Conservation (phyloP, 148 eudicot genomes). For the Chenopodium album region DNA sequence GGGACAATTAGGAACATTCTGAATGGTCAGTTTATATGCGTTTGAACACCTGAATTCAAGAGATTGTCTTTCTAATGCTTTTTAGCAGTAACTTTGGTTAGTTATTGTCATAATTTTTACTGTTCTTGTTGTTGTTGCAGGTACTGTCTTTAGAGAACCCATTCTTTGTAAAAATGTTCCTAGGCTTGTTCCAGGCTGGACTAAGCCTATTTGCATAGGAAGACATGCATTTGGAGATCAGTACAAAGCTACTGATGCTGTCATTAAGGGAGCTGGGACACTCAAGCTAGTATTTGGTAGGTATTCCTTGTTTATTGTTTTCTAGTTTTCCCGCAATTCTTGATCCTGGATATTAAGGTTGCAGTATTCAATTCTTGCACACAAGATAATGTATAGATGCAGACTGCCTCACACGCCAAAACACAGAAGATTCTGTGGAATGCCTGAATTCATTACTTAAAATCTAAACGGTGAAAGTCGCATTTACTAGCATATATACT, state of each 20-base stretch:
- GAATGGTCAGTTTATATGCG: slow-evolving; percentile 54
- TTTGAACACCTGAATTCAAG: background rate
- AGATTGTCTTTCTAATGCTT: slow-evolving; percentile 2
- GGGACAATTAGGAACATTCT: slow-evolving; percentile 91
- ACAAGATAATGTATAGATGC: background rate
- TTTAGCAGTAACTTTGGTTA: slow-evolving; percentile 1
- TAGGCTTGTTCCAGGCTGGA: slow-evolving; percentile 88
- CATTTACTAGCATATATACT: background rate
- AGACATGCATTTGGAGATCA: slow-evolving; percentile 99
- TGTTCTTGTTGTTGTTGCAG: slow-evolving; percentile 38
- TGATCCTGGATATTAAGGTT: background rate
- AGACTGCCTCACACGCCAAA: background rate
- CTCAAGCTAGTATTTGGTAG: slow-evolving; percentile 89
- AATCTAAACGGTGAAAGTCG: slow-evolving; percentile 1
- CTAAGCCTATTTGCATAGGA: slow-evolving; percentile 90
- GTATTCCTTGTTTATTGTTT: slow-evolving; percentile 2
- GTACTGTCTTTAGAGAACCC: slow-evolving; percentile 95
- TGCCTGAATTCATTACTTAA: background rate
- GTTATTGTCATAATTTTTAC: slow-evolving; percentile 4
- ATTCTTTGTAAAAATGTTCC: slow-evolving; percentile 89
- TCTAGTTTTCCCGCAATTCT: slow-evolving; percentile 19
- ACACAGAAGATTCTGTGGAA: background rate
- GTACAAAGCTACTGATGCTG: slow-evolving; percentile 82
- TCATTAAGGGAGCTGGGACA: slow-evolving; percentile 85
- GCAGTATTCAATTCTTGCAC: background rate